These are phyloP conservation scores for Lasiodiplodia citricola DNA, from an alignment of 2,329 filamentous ascomycete genomes.

Conservation along the genomic window DNA sequence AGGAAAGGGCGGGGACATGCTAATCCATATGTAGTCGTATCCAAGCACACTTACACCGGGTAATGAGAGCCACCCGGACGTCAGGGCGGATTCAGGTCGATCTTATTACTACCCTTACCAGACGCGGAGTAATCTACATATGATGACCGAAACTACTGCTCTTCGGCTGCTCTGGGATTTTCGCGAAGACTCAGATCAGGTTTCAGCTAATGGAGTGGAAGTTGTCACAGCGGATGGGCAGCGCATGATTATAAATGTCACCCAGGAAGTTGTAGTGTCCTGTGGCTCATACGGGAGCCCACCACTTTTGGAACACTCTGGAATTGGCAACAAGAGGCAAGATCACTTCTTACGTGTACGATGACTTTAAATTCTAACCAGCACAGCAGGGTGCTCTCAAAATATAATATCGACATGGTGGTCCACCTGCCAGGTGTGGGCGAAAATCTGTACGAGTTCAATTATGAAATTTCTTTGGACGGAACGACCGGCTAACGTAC, in stretches of 20 bases:
- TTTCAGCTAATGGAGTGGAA: constrained; percentile 27
- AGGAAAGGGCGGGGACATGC: constrained; percentile 38
- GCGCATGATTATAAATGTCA: background rate
- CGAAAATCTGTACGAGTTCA: constrained; percentile 33
- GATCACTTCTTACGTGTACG: background rate
- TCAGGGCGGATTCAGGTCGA: constrained; percentile 54
- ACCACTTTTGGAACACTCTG: constrained; percentile 29
- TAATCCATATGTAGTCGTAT: background rate
- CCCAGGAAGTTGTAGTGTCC: constrained; percentile 32
- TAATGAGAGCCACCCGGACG: constrained; percentile 30
- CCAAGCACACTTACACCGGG: background rate
- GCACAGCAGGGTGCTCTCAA: constrained; percentile 5
- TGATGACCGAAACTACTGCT: constrained; percentile 50
- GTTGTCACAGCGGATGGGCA: background rate
- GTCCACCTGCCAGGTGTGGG: constrained; percentile 32
- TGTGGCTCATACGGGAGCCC: constrained; percentile 30
- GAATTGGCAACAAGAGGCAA: constrained; percentile 28
- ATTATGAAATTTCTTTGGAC: background rate
- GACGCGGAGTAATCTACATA: constrained; percentile 47
- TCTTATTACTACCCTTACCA: constrained; percentile 53
- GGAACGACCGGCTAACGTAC: background rate
- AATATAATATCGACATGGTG: constrained; percentile 25
- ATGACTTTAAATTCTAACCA: background rate
- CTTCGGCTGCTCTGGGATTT: constrained; percentile 47
- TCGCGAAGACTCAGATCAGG: constrained; percentile 29